These are phyloP conservation scores for Mortierella hygrophila DNA, from an alignment of 192 early-diverging fungal species.

Conservation along the genomic window DNA sequence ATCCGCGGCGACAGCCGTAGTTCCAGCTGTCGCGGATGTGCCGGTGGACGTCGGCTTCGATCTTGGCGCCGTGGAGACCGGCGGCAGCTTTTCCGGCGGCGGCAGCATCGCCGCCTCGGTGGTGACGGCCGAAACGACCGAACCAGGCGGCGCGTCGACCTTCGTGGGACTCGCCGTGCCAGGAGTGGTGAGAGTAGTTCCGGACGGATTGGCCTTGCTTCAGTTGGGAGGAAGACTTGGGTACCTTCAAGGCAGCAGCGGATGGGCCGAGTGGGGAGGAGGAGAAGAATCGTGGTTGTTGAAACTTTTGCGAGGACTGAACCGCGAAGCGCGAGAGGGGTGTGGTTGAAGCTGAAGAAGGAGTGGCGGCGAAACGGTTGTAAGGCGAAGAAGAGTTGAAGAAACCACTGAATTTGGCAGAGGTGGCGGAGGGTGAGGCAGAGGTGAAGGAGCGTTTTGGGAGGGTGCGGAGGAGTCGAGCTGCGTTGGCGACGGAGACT, in stretches of 20 bases:
- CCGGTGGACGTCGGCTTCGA: background rate
- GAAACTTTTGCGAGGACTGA: constrained; percentile 8
- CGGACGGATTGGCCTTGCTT: constrained; percentile 28
- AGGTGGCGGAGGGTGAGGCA: background rate
- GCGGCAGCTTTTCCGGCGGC: background rate
- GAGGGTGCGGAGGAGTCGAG: constrained; percentile 13
- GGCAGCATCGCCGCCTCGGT: background rate
- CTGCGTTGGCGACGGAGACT: constrained; percentile 30
- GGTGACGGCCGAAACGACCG: background rate
- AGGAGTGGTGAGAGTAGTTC: constrained; percentile 23
- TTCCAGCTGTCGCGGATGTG: constrained; percentile 23
- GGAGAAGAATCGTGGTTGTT: background rate
- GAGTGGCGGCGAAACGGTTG: constrained; percentile 19
- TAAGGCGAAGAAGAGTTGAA: background rate
- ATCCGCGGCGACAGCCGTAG: constrained; percentile 13
- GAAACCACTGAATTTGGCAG: background rate
- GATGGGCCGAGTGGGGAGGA: constrained; percentile 9
- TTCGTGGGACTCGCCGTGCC: background rate
- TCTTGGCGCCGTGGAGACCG: background rate
- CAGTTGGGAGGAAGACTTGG: constrained; percentile 9
- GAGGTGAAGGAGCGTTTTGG: constrained; percentile 22
- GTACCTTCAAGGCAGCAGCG: background rate
- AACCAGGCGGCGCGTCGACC: background rate
- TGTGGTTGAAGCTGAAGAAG: background rate
- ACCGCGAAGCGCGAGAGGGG: background rate